A percentile compares a stretch with the other conserved stretches of the same genome.
phyloP scores from a whole-genome alignment of 768 basidiomycete species.

The Neoboletus magnificus region DNA sequence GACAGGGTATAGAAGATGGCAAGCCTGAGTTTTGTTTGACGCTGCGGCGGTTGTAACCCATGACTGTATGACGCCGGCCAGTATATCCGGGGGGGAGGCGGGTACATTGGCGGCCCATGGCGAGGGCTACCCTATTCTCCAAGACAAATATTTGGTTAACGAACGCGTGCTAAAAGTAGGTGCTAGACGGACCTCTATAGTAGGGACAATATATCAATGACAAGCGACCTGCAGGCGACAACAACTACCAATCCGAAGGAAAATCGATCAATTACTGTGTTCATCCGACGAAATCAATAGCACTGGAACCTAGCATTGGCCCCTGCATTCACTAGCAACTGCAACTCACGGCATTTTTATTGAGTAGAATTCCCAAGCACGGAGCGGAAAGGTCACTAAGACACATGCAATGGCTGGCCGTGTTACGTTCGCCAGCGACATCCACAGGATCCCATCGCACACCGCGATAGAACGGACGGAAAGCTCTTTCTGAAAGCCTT shows the following conservation, averaged over 20 bases:
- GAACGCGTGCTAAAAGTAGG: background rate
- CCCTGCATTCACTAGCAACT: background rate
- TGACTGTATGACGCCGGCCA: background rate
- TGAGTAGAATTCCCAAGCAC: background rate
- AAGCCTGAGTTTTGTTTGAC: no score
- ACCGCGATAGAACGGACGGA: background rate
- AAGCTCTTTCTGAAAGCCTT: no score
- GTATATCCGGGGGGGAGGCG: background rate
- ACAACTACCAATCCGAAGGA: background rate
- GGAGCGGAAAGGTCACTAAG: background rate
- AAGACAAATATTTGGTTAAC: background rate
- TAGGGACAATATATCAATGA: background rate
- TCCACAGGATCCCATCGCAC: background rate
- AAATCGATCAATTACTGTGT: background rate
- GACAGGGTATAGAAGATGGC: background rate
- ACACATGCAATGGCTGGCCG: background rate
- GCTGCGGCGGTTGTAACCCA: background rate
- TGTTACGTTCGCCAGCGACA: background rate
- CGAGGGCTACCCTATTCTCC: background rate
- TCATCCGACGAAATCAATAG: background rate
- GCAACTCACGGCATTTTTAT: background rate
- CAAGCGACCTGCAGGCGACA: background rate
- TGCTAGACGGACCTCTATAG: background rate
- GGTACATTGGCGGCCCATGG: background rate
- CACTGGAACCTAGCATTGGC: background rate